phyloP scores from a whole-genome alignment of 2,329 filamentous ascomycete species.

The Penicillium sp. region DNA sequence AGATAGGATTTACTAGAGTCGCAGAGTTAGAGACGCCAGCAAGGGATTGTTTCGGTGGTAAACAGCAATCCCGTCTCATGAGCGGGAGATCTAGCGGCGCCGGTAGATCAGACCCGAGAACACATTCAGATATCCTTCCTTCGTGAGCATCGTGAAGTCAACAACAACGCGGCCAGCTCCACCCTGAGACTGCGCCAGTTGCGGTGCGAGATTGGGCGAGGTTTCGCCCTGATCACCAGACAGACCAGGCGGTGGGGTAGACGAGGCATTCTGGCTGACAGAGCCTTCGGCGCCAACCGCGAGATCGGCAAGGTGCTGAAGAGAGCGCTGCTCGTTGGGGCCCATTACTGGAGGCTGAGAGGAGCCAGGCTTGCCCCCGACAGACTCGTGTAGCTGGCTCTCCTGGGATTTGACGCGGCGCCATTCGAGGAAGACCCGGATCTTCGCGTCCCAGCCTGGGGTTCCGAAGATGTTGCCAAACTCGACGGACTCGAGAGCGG shows the following conservation, averaged over 20 bases:
- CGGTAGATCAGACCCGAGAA: conserved; percentile 38
- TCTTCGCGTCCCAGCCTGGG: conserved; percentile 41
- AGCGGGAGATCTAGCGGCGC: conserved; percentile 20
- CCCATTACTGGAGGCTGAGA: conserved; percentile 37
- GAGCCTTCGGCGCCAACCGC: conserved; percentile 44
- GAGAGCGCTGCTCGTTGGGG: conserved; percentile 44
- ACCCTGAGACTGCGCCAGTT: conserved; percentile 23
- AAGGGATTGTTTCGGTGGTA: background rate
- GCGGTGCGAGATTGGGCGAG: conserved; percentile 27
- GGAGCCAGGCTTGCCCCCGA: conserved; percentile 15
- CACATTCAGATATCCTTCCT: conserved; percentile 43
- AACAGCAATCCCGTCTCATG: background rate
- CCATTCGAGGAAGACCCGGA: conserved; percentile 41
- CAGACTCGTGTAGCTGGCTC: conserved; percentile 29
- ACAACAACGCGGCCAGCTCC: conserved; percentile 31
- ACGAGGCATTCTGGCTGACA: conserved; percentile 29
- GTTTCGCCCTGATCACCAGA: conserved; percentile 26
- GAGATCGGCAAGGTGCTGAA: conserved; percentile 45
- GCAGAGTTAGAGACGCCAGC: background rate
- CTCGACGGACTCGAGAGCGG: conserved; percentile 27
- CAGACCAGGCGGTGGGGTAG: conserved; percentile 27
- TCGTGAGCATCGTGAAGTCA: conserved; percentile 42
- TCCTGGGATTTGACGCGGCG: conserved; percentile 36
- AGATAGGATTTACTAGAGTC: conserved; percentile 1
- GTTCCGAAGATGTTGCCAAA: conserved; percentile 42